Conservation (phyloP, 352 stramenopile genomes). For the Pythium plurisporium region DNA sequence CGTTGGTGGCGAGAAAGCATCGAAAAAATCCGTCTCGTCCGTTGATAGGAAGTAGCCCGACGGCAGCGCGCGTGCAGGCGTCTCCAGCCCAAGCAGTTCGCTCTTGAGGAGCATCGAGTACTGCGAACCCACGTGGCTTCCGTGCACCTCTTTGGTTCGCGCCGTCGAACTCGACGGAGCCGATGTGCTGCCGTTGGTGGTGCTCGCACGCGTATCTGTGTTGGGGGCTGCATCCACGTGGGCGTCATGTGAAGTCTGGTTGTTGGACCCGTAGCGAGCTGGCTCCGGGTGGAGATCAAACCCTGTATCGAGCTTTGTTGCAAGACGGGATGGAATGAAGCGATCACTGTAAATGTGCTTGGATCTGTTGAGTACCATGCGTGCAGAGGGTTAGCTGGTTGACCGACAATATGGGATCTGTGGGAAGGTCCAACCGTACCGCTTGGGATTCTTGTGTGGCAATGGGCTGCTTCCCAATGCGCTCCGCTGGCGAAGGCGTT, state of each 20-base stretch:
- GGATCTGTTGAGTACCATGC: constrained; percentile 24
- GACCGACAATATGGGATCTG: too few species aligned
- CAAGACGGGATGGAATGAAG: constrained; percentile 75
- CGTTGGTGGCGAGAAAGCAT: constrained; percentile 17
- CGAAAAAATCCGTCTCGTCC: constrained; percentile 15
- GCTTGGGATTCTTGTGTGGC: constrained; percentile 47
- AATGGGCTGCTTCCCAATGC: constrained; percentile 25
- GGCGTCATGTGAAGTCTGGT: constrained; percentile 19
- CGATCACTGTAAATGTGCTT: constrained; percentile 87
- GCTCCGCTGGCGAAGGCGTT: constrained; percentile 9
- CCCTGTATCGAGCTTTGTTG: constrained; percentile 69
- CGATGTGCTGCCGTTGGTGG: constrained; percentile 10
- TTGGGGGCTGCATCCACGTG: constrained; percentile 9
- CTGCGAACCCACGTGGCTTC: constrained; percentile 24
- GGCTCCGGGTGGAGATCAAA: constrained; percentile 60
- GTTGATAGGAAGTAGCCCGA: constrained; percentile 22
- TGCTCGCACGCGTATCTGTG: constrained; percentile 12
- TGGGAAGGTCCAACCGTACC: constrained; percentile 29
- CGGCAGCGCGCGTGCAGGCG: constrained; percentile 22
- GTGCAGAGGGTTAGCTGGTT: neutral
- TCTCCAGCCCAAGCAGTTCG: constrained; percentile 66
- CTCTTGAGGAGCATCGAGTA: constrained; percentile 80
- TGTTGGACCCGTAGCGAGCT: constrained; percentile 3
- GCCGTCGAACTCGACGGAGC: neutral
- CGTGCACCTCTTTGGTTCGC: constrained; percentile 2